A percentile compares a stretch with the other conserved stretches of the same genome.
Conservation (phyloP, 2,329 filamentous ascomycete species). For the Furcasterigmium furcatum region DNA sequence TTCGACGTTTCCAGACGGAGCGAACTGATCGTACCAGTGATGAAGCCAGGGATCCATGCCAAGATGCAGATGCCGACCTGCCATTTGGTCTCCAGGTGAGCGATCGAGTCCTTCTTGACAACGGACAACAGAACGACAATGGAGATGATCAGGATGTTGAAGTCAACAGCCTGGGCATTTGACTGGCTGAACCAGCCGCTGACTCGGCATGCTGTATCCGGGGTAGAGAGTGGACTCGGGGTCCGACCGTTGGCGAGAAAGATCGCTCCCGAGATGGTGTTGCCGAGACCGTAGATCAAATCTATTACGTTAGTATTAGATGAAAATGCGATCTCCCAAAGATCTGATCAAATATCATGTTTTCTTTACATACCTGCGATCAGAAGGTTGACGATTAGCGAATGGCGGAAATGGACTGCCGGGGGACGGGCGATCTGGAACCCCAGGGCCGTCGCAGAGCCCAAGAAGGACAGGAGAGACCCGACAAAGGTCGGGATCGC, state of each 20-base stretch:
- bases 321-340: conserved; percentile 1
- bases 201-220: conserved; percentile 28
- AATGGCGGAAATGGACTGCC: conserved; percentile 18
- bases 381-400: conserved; percentile 16
- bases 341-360: not conserved
- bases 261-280: conserved; percentile 35
- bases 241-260: conserved; percentile 23
- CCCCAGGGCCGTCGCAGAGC: conserved; percentile 7
- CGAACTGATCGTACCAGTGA: conserved; percentile 27
- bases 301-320: conserved; percentile 19
- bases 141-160: conserved; percentile 40
- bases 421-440: conserved; percentile 9
- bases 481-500: conserved; percentile 9
- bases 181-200: conserved; percentile 43
- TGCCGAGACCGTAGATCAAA: conserved; percentile 37
- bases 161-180: conserved; percentile 38
- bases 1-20: conserved; percentile 1
- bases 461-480: conserved; percentile 9
- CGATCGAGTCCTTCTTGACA: conserved; percentile 26
- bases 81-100: conserved; percentile 20
- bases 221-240: conserved; percentile 1
- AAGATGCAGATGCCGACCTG: conserved; percentile 29
- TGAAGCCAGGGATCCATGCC: conserved; percentile 35
- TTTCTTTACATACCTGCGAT: conserved; percentile 14
- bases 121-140: conserved; percentile 37